phyloP scores from a whole-genome alignment of 495 filamentous ascomycete species.

The Aspergillus ellipticus region DNA sequence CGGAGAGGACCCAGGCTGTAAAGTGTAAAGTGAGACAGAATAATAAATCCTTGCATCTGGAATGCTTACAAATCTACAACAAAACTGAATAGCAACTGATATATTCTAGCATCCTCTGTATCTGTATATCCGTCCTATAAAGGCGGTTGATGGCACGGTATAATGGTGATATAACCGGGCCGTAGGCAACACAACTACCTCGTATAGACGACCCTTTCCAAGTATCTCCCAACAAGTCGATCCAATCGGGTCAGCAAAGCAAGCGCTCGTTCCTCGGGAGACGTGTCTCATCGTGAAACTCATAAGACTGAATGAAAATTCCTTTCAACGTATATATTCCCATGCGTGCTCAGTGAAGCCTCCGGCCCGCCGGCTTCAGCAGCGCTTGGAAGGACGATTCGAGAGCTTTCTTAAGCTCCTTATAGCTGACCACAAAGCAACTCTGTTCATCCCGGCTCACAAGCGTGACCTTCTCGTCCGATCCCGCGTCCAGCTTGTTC shows the following conservation, averaged over 20 bases:
- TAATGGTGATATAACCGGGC: slow-evolving; percentile 21
- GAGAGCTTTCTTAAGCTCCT: slow-evolving; percentile 77
- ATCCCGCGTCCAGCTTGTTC: slow-evolving; percentile 88
- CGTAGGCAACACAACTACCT: background rate
- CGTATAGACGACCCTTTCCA: background rate
- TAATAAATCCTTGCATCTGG: too few relatives aligned
- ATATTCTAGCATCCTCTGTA: background rate
- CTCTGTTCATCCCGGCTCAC: slow-evolving; percentile 87
- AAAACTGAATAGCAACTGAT: too few relatives aligned
- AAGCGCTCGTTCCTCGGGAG: background rate
- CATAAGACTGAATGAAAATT: background rate
- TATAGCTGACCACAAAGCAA: slow-evolving; percentile 79
- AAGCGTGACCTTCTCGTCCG: slow-evolving; percentile 79
- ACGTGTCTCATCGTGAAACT: background rate
- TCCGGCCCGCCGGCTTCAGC: slow-evolving; percentile 48
- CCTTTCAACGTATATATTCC: slow-evolving; percentile 13
- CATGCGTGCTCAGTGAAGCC: slow-evolving; percentile 33
- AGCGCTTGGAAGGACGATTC: slow-evolving; percentile 79
- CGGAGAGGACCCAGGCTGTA: too few relatives aligned
- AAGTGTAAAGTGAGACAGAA: too few relatives aligned
- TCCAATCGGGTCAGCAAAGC: background rate
- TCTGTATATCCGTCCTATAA: background rate
- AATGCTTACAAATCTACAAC: too few relatives aligned
- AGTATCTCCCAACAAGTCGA: background rate
- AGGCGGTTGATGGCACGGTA: background rate